Evolutionary conservation across 2,329 filamentous ascomycete genomes (phyloP), one percentile per base, ranked within the genome.

Genomic region (Penicillium oxalicum): DNA sequence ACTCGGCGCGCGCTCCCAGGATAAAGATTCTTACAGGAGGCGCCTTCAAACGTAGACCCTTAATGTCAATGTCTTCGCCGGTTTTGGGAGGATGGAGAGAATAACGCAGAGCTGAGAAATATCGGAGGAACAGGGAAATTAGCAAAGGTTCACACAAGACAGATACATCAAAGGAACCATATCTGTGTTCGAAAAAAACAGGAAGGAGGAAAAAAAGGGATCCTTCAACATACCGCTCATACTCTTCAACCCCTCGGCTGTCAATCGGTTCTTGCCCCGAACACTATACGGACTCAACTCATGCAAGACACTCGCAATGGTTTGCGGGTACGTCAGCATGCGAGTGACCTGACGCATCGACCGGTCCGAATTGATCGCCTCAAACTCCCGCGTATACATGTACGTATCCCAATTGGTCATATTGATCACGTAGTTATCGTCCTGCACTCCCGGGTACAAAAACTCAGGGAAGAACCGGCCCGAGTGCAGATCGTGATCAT

Each of bases 361-460:
- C 50, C 91, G 81, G 66, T 95, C 91, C 53, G 90, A 83, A 67
- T 98, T 90, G 64, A 98, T 84, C 4, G 94, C 94, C 57, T 86
- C 81, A 62, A 93, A 97, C 61, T 95, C 86, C 62, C 93, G 80
- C 3, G 90, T 94, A 67, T 95, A 98, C 64, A 98, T 76, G 60
- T 94, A 88, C 0, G 93, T 97, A 69, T 98, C 93, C 93, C 93
- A 98, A 69, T 94, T 98, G 38, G 87, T 95, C 87, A 98, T 91
- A 71, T 98, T 98, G 57, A 96, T 82, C 57, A 93, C 78, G 32
- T 90, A 88, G 67, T 96, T 91, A 56, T 96, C 91, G 67, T 96
- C 83, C 72, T 96, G 91, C 47, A 84, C 78, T 11, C 86, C 88
- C 0, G 93, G 90, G 64, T 95, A 95, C 53, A 91, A 83, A 63